phyloP scores from a whole-genome alignment of 1,284 basidiomycete genomes.

The Pholiota adiposa region DNA sequence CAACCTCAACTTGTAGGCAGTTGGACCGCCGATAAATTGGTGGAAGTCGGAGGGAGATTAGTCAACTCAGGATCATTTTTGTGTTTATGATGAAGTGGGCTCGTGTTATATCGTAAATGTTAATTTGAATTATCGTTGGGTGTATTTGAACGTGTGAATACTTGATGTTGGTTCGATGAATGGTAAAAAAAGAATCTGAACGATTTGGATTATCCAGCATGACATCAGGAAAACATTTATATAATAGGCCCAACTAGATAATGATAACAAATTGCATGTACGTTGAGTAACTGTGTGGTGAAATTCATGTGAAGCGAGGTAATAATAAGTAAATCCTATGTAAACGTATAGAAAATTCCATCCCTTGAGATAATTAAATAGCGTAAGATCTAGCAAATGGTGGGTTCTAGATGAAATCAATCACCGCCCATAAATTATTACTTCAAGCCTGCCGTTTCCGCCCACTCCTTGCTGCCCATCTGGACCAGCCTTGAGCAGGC shows the following conservation, averaged over 20 bases:
- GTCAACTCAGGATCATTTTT: background rate
- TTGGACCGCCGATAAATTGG: too few relatives aligned
- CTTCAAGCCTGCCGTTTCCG: conserved; percentile 58
- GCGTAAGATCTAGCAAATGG: background rate
- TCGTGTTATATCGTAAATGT: too few relatives aligned
- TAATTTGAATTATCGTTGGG: too few relatives aligned
- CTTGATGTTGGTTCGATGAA: too few relatives aligned
- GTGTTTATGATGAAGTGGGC: background rate
- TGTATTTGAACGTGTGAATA: too few relatives aligned
- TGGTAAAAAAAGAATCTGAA: too few relatives aligned
- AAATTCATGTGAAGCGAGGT: background rate
- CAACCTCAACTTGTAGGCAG: conserved; percentile 13
- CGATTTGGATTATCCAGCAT: too few relatives aligned
- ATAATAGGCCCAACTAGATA: too few relatives aligned
- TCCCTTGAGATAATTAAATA: background rate
- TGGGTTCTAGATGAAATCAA: background rate
- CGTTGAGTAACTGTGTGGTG: background rate
- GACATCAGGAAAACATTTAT: too few relatives aligned
- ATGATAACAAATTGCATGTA: too few relatives aligned
- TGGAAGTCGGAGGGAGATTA: too few relatives aligned
- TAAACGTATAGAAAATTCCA: background rate
- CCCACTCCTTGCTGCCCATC: conserved; percentile 90
- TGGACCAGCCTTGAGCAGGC: conserved; percentile 90
- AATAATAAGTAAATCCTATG: background rate
- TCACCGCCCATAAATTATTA: background rate